phyloP scores from a whole-genome alignment of 306 rosid species.

The Fragaria ananassa region DNA sequence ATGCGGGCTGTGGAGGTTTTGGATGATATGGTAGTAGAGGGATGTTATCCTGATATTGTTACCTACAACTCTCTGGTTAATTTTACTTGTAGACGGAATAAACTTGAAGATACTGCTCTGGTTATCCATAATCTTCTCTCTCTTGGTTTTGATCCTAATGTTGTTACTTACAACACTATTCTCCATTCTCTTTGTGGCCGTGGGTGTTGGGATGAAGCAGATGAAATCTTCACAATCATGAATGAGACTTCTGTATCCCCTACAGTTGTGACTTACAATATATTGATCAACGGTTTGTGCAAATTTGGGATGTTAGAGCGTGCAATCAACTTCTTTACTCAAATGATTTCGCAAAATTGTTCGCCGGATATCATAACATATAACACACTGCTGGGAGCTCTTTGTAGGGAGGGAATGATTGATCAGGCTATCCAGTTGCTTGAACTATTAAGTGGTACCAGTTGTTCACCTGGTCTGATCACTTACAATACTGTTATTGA shows the following conservation, averaged over 20 bases:
- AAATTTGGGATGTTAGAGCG: conserved; percentile 64
- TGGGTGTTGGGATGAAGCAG: conserved; percentile 66
- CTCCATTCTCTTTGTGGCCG: conserved; percentile 62
- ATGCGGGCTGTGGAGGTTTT: conserved; percentile 63
- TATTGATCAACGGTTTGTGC: conserved; percentile 72
- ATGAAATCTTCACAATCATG: conserved; percentile 68
- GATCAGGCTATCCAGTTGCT: conserved; percentile 64
- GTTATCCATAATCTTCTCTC: conserved; percentile 54
- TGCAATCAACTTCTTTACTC: conserved; percentile 53
- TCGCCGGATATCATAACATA: conserved; percentile 76
- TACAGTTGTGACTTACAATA: conserved; percentile 67
- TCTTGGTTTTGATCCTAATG: conserved; percentile 56
- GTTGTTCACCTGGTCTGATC: conserved; percentile 64
- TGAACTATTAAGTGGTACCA: conserved; percentile 41
- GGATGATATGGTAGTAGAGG: conserved; percentile 76
- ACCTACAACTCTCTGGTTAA: conserved; percentile 72
- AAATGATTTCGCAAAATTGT: conserved; percentile 60
- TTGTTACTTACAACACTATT: conserved; percentile 70
- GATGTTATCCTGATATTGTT: conserved; percentile 78
- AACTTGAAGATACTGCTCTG: conserved; percentile 49
- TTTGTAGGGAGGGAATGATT: conserved; percentile 72
- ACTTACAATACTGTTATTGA: conserved; percentile 71
- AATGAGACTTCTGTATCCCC: conserved; percentile 50
- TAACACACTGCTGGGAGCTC: conserved; percentile 69
- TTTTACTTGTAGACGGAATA: conserved; percentile 61